Evolutionary conservation across 2,329 filamentous ascomycete species (phyloP).

Genomic region (Ceratocystis cubensis): DNA sequence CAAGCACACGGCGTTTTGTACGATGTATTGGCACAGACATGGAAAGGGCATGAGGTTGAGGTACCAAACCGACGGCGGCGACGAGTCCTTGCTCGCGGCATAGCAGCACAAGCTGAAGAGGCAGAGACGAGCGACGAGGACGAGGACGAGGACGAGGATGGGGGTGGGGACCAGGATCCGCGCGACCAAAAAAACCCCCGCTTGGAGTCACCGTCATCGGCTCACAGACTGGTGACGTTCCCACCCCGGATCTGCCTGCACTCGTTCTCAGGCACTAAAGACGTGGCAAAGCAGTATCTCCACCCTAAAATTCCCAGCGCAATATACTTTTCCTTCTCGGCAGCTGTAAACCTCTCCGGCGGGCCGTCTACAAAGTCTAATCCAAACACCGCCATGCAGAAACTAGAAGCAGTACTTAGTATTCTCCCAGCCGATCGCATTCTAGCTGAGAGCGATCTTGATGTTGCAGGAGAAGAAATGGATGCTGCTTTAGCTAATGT

Average conservation of each 20-base stretch:
- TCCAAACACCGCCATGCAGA: slow-evolving; percentile 26
- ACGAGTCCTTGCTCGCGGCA: slow-evolving; percentile 33
- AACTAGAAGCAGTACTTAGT: slow-evolving; percentile 53
- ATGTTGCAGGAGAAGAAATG: slow-evolving; percentile 70
- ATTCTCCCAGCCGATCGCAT: slow-evolving; percentile 65
- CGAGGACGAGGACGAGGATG: background rate
- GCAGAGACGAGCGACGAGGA: slow-evolving; percentile 26
- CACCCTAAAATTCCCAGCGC: slow-evolving; percentile 57
- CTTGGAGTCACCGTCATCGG: background rate
- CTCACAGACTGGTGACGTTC: slow-evolving; percentile 32
- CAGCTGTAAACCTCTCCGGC: slow-evolving; percentile 56
- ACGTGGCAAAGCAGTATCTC: slow-evolving; percentile 67
- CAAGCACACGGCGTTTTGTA: slow-evolving; percentile 62
- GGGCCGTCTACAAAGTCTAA: background rate
- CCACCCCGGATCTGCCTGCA: slow-evolving; percentile 87
- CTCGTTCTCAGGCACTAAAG: slow-evolving; percentile 71
- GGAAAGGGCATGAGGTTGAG: slow-evolving; percentile 57
- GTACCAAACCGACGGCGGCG: slow-evolving; percentile 48
- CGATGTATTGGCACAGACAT: slow-evolving; percentile 50
- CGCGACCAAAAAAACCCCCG: background rate
- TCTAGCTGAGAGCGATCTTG: slow-evolving; percentile 81
- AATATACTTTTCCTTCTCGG: slow-evolving; percentile 82
- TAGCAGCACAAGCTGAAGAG: slow-evolving; percentile 33
- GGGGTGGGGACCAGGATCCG: background rate
- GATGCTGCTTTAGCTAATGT: slow-evolving; percentile 64